These are phyloP conservation scores for Trichoderma breve DNA, from an alignment of 2,329 filamentous ascomycete species.

Conservation along the genomic window DNA sequence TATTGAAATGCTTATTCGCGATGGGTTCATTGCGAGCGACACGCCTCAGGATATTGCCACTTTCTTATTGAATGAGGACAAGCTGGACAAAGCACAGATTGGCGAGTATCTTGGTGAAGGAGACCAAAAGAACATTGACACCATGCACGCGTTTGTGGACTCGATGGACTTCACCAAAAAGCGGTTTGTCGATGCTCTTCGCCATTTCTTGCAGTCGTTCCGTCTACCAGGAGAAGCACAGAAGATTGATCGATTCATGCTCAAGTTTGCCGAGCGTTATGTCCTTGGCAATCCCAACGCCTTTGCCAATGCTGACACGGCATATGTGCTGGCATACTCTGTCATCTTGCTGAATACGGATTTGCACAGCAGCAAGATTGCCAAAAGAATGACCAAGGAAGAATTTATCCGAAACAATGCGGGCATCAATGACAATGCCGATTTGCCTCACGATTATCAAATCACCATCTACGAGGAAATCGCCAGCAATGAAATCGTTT, in stretches of 20 bases:
- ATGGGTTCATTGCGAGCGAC: slow-evolving; percentile 83
- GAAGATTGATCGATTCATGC: slow-evolving; percentile 99
- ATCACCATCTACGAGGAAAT: slow-evolving; percentile 91
- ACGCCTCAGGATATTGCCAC: slow-evolving; percentile 76
- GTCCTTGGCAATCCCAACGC: slow-evolving; percentile 93
- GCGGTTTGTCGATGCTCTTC: slow-evolving; percentile 87
- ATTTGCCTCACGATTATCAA: slow-evolving; percentile 91
- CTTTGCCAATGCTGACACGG: slow-evolving; percentile 96
- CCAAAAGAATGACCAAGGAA: slow-evolving; percentile 84
- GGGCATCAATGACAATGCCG: slow-evolving; percentile 94
- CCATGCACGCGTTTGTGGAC: slow-evolving; percentile 98
- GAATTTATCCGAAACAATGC: slow-evolving; percentile 99
- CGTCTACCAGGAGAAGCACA: slow-evolving; percentile 93
- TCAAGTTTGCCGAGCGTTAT: slow-evolving; percentile 97
- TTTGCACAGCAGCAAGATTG: slow-evolving; percentile 84
- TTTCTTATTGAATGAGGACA: slow-evolving; percentile 79
- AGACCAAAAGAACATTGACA: slow-evolving; percentile 88
- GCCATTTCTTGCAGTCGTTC: slow-evolving; percentile 91
- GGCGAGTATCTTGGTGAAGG: slow-evolving; percentile 95
- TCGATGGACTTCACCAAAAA: slow-evolving; percentile 89
- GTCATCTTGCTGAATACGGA: slow-evolving; percentile 97
- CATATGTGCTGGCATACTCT: slow-evolving; percentile 93
- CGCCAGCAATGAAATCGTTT: slow-evolving; percentile 83
- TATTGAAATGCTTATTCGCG: slow-evolving; percentile 76
- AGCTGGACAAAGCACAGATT: slow-evolving; percentile 85